A percentile compares a stretch with the other conserved stretches of the same genome.
These are phyloP conservation scores for Fusarium sp. DNA, from an alignment of 2,329 filamentous ascomycete species.

Conservation along the genomic window DNA sequence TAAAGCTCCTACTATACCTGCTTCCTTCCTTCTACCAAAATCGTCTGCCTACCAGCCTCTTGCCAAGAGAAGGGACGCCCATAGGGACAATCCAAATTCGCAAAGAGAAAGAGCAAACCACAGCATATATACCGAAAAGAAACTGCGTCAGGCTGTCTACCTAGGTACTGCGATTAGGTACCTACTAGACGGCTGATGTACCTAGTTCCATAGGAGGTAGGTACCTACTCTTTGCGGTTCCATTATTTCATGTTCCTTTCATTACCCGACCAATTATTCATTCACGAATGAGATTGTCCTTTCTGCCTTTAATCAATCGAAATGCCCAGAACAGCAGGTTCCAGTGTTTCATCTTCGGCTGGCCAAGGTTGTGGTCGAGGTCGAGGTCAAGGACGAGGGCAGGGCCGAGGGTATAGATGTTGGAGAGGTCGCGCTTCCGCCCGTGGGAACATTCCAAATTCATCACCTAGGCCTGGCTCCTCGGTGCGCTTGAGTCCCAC, in stretches of 20 bases:
- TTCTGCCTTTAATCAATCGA: too few relatives aligned
- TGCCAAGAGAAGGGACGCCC: neutral
- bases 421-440: conserved; percentile 1
- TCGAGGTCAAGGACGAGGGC: neutral
- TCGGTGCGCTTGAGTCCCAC: neutral
- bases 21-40: neutral
- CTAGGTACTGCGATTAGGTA: neutral
- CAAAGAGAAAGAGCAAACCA: neutral
- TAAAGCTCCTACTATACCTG: neutral
- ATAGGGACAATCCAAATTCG: neutral
- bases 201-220: too few relatives aligned
- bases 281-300: neutral
- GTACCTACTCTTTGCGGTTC: neutral
- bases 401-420: conserved; percentile 6
- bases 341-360: conserved; percentile 16
- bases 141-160: neutral
- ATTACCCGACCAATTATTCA: neutral
- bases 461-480: conserved; percentile 15
- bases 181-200: neutral
- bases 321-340: conserved; percentile 33
- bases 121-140: neutral
- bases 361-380: conserved; percentile 19
- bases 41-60: neutral
- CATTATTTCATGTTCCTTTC: neutral
- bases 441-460: conserved; percentile 7